Conservation (phyloP, 129 eudicot species). For the Helichrysum umbraculigerum region DNA sequence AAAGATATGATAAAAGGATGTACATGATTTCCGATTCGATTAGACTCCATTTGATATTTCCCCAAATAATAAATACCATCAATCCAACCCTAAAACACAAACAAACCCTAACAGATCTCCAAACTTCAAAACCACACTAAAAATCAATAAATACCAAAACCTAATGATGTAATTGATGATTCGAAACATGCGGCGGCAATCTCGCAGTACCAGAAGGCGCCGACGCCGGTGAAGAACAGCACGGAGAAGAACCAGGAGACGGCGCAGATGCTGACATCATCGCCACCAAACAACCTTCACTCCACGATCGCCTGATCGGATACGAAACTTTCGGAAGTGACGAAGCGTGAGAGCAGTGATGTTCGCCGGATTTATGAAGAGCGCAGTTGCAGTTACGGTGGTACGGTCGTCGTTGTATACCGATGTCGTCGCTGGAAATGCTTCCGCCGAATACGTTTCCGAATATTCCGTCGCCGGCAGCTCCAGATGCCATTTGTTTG, state of each 20-base stretch:
- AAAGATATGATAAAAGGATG: slow-evolving; percentile 26
- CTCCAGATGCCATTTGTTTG: slow-evolving; percentile 43
- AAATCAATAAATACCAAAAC: not conserved
- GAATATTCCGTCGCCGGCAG: slow-evolving; percentile 41
- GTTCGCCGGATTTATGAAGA: slow-evolving; percentile 41
- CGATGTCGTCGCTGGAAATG: slow-evolving; percentile 44
- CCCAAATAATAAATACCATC: slow-evolving; percentile 20
- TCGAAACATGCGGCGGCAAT: slow-evolving; percentile 29
- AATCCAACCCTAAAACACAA: slow-evolving; percentile 28
- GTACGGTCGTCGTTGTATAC: slow-evolving; percentile 48
- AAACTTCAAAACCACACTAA: not conserved
- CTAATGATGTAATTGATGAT: slow-evolving; percentile 23
- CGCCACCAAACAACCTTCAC: slow-evolving; percentile 49
- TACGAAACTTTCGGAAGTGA: slow-evolving; percentile 32
- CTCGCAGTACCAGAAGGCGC: slow-evolving; percentile 14
- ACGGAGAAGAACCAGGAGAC: slow-evolving; percentile 34
- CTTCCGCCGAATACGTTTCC: slow-evolving; percentile 39
- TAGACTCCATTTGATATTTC: slow-evolving; percentile 6
- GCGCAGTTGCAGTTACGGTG: slow-evolving; percentile 72
- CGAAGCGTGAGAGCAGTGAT: slow-evolving; percentile 29
- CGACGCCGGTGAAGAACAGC: slow-evolving; percentile 29
- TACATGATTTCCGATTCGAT: slow-evolving; percentile 30
- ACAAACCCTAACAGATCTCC: slow-evolving; percentile 36
- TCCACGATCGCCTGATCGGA: slow-evolving; percentile 53
- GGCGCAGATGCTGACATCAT: slow-evolving; percentile 35